Percentiles rank a stretch among this genome's conserved stretches.
These are phyloP conservation scores for Tetrahymena thermophila DNA, from an alignment of 73 alveolate genomes.

Conservation along the genomic window DNA sequence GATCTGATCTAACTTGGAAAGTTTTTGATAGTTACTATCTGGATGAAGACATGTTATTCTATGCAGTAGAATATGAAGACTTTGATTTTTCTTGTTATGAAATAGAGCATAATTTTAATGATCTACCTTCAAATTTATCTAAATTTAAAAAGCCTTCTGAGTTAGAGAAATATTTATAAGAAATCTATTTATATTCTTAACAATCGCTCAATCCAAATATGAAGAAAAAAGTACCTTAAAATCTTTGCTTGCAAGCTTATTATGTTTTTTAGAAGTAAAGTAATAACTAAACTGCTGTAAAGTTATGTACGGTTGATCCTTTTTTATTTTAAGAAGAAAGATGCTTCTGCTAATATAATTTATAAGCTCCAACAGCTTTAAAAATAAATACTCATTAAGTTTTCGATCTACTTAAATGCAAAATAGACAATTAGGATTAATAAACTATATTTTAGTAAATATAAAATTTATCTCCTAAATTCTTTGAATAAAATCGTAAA, in stretches of 20 bases:
- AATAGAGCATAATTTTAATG: no score
- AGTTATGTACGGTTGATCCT: not conserved
- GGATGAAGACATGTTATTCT: not conserved
- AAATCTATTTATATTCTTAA: no score
- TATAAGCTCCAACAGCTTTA: not conserved
- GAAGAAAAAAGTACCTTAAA: no score
- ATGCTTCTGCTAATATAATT: not conserved
- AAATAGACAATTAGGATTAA: no score
- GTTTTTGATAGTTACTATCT: not conserved
- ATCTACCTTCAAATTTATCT: not conserved
- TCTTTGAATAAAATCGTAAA: no score
- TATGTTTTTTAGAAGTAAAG: not conserved
- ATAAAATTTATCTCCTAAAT: not conserved
- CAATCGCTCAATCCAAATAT: not conserved
- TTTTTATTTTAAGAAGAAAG: no score
- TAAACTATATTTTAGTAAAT: not conserved
- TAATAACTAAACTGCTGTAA: not conserved
- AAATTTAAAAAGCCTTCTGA: not conserved
- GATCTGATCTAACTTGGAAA: not conserved
- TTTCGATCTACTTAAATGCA: no score
- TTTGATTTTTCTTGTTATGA: not conserved
- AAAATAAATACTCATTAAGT: no score
- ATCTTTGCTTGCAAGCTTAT: not conserved
- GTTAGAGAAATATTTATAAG: not conserved
- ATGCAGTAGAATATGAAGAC: not conserved